These are phyloP conservation scores for Hemileia vastatrix DNA, from an alignment of 1,284 basidiomycete genomes.

Conservation along the genomic window DNA sequence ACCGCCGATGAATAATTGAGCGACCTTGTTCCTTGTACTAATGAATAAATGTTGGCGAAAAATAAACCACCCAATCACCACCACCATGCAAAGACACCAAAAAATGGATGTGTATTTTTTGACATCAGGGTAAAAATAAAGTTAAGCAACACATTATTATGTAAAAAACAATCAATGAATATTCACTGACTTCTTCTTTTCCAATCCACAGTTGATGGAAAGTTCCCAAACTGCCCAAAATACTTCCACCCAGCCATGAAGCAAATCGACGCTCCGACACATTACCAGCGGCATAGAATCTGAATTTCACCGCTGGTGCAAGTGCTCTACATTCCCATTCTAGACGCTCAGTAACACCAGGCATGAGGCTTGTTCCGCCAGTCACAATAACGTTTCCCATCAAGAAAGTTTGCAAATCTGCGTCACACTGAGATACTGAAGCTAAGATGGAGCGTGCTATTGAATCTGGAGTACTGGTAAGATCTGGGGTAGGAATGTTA, in stretches of 20 bases:
- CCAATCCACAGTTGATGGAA: constrained; percentile 96
- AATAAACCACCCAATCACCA: neutral
- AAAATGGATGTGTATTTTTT: too few species aligned
- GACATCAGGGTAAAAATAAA: neutral
- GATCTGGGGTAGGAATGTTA: constrained; percentile 49
- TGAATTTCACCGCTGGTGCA: constrained; percentile 58
- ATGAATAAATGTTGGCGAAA: neutral
- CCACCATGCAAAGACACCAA: neutral
- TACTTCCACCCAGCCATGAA: constrained; percentile 86
- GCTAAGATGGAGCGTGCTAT: constrained; percentile 68
- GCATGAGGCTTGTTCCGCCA: constrained; percentile 76
- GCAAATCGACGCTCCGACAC: constrained; percentile 76
- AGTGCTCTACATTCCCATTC: constrained; percentile 64
- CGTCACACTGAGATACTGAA: constrained; percentile 74
- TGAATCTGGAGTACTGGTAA: constrained; percentile 55
- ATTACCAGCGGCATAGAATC: constrained; percentile 82
- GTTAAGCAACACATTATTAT: neutral
- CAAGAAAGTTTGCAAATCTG: constrained; percentile 79
- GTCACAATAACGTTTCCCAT: constrained; percentile 89
- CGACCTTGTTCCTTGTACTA: constrained; percentile 22
- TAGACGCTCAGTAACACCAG: constrained; percentile 77
- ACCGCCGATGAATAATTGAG: constrained; percentile 15
- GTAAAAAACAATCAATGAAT: neutral
- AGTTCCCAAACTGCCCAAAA: constrained; percentile 81
- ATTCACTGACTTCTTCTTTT: constrained; percentile 56